Conservation (phyloP, 2,329 filamentous ascomycete species). For the Xylaria sp. region DNA sequence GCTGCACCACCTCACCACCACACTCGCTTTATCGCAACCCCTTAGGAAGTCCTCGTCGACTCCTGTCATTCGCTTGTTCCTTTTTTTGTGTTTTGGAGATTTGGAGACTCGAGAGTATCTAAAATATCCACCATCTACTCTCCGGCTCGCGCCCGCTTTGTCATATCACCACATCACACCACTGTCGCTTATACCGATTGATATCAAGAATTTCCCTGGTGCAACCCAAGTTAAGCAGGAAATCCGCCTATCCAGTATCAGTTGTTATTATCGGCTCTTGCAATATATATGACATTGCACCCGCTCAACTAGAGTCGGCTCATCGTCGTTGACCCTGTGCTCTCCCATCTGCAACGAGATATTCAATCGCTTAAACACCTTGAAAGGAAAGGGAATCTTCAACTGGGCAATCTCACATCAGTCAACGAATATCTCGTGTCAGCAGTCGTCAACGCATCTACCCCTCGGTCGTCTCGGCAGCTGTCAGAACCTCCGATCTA, state of each 20-base stretch:
- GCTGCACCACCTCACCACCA: constrained; percentile 55
- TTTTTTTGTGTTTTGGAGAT: constrained; percentile 61
- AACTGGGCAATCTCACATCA: constrained; percentile 36
- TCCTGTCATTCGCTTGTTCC: constrained; percentile 78
- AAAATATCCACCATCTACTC: constrained; percentile 40
- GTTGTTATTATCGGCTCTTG: constrained; percentile 36
- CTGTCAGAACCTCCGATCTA: constrained; percentile 17
- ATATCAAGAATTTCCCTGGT: constrained; percentile 20
- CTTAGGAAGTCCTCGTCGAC: constrained; percentile 77
- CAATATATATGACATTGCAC: constrained; percentile 40
- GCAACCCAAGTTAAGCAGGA: constrained; percentile 11
- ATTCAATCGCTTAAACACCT: constrained; percentile 52
- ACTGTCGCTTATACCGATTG: constrained; percentile 29
- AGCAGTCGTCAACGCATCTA: constrained; percentile 15
- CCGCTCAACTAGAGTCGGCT: constrained; percentile 38
- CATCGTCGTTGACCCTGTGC: constrained; percentile 43
- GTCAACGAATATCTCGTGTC: constrained; percentile 26
- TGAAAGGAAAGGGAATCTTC: constrained; percentile 48
- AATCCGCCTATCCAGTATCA: constrained; percentile 25
- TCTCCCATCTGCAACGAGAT: constrained; percentile 45
- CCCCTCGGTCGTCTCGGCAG: constrained; percentile 1
- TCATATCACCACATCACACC: constrained; percentile 39
- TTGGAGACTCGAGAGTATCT: constrained; percentile 50
- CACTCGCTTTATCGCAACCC: constrained; percentile 62
- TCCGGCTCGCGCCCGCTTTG: constrained; percentile 29